Evolutionary conservation across 108 stramenopile genomes (phyloP), one percentile per base, ranked within the genome.

Genomic region (Cylindrotheca fusiformis): DNA sequence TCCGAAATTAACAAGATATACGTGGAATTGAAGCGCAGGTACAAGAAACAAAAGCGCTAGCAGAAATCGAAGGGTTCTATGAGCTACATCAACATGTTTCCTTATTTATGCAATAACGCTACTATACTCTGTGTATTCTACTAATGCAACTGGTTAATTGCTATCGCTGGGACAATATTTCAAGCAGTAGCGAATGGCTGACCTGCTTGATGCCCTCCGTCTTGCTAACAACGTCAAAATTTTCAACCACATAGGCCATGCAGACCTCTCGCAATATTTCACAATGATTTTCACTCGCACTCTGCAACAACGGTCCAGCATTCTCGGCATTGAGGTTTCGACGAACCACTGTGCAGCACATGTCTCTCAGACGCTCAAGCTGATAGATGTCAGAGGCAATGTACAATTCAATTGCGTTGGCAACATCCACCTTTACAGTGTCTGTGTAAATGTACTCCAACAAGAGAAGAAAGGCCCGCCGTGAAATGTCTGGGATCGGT

Each of bases 361-460:
- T 93, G 10, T 89, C 86, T 25, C 95, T 85, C 41, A 98, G 72
- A 0, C 95, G 84, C 46, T 96, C 95, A 36, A 98, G 78, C 33
- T 89, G 91, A 63, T 96, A 98, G 47, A 93, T 67, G 68, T 97
- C 96, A 1, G 96, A 82, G 1, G 89, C 91, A 54, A 94, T 92
- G 73, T 96, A 96, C 0, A 98, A 76, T 32, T 95, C 94, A 33
- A 97, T 88, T 6, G 95, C 95, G 55, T 84, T 68, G 29, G 96
- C 95, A 36, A 94, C 67, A 18, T 85, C 85, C 27, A 95, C 80
- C 58, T 90, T 89, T 47, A 96, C 92, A 17, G 86, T 78, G 59
- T 98, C 97, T 6, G 96, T 94, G 66, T 98, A 98, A 17, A 98
- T 77, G 65, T 94, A 98, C 55, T 97, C 92, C 64, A 98, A 48